Conservation (phyloP, 2,329 filamentous ascomycete genomes). For the Colletotrichum gloeosporioides region DNA sequence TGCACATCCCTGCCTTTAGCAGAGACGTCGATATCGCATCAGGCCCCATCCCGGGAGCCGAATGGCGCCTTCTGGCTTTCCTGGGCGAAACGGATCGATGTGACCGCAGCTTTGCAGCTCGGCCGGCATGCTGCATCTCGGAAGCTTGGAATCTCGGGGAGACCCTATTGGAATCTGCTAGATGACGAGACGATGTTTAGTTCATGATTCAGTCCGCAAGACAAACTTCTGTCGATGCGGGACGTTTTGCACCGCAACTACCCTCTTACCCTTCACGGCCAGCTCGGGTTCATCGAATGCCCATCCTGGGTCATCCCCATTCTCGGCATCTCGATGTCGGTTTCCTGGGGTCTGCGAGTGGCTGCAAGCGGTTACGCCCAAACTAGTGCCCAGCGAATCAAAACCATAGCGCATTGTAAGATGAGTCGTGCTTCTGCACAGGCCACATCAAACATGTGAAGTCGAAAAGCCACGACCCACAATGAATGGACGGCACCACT, state of each 20-base stretch:
- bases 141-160: conserved; percentile 14
- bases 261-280: background rate
- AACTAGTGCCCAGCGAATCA: background rate
- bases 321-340: background rate
- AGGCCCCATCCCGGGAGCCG: conserved; percentile 1
- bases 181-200: conserved; percentile 4
- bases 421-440: conserved; percentile 5
- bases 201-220: conserved; percentile 12
- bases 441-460: conserved; percentile 19
- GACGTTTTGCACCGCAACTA: background rate
- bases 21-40: background rate
- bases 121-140: conserved; percentile 10
- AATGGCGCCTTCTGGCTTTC: background rate
- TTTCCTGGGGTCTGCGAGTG: background rate
- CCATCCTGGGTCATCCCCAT: background rate
- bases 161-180: conserved; percentile 1
- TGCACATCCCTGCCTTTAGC: conserved; percentile 2
- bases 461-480: conserved; percentile 9
- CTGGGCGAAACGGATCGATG: conserved; percentile 1
- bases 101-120: background rate
- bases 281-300: background rate
- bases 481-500: background rate
- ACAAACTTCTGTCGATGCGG: background rate
- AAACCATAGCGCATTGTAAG: conserved; percentile 3
- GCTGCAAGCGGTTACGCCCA: conserved; percentile 2